Percentiles rank a stretch among this genome's conserved stretches.
Conservation (phyloP, 768 basidiomycete genomes). For the Sarcomyxa edulis region DNA sequence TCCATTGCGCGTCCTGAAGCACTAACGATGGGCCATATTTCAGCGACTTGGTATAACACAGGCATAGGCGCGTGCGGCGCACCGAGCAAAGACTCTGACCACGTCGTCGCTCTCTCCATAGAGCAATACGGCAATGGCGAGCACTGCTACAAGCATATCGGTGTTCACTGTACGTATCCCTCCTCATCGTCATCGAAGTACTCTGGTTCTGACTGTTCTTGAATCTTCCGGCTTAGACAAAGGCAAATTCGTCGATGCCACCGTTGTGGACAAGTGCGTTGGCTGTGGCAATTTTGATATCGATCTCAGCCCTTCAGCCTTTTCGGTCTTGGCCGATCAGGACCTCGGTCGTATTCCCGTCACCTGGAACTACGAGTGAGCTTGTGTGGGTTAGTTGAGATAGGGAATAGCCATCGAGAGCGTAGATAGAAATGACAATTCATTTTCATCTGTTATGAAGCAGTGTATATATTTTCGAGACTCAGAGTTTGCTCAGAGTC, state of each 20-base stretch:
- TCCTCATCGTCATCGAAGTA: too few relatives aligned
- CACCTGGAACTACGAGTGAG: constrained; percentile 12
- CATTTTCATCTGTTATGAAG: too few relatives aligned
- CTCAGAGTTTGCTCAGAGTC: too few relatives aligned
- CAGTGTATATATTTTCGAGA: too few relatives aligned
- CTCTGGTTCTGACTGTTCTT: too few relatives aligned
- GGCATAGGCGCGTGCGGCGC: constrained; percentile 3
- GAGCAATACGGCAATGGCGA: background rate
- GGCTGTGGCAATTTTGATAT: constrained; percentile 18
- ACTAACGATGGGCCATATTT: too few relatives aligned
- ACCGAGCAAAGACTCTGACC: background rate
- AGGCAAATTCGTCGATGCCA: constrained; percentile 16
- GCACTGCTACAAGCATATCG: constrained; percentile 1
- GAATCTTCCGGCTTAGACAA: constrained; percentile 14
- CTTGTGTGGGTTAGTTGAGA: too few relatives aligned
- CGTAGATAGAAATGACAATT: too few relatives aligned
- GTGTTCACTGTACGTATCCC: background rate
- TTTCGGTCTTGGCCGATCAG: constrained; percentile 12
- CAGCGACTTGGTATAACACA: constrained; percentile 3
- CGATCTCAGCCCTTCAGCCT: constrained; percentile 23
- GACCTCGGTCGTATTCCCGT: constrained; percentile 15
- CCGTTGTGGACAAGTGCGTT: constrained; percentile 21
- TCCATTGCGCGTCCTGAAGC: too few relatives aligned
- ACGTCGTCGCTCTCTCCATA: constrained; percentile 1
- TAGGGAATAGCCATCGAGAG: too few relatives aligned